Evolutionary conservation across 23 red algal genomes (phyloP), one percentile per base, ranked within the genome.

Genomic region (Gracilaria gracilis): DNA sequence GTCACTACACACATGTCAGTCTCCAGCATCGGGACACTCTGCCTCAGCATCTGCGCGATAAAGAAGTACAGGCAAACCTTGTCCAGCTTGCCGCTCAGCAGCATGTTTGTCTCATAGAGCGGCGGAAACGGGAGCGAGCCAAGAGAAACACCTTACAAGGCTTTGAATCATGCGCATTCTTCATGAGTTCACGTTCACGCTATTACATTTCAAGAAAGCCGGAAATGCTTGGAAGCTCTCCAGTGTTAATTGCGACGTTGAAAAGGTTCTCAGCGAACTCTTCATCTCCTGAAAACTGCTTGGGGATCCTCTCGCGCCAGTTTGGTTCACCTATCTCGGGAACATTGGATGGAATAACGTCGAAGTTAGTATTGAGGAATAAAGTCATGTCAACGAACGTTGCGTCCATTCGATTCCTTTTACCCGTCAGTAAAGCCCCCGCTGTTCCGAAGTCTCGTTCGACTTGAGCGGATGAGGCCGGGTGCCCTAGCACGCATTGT

Each of bases 161-260:
- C 85, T 95, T 44, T 83, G 92, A n/a, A 38, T 73, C 23, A 76
- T 95, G 38, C 93, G 93, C 65, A 87, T 93, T 31, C 86, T 98
- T 38, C 81, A 92, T 15, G 96, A 98, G 62, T 55, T 98, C 83
- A 98, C 95, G 89, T 95, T 98, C n/a, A n/a, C n/a, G n/a, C n/a
- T n/a, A n/a, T n/a, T n/a, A n/a, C n/a, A n/a, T n/a, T n/a, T n/a
- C n/a, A n/a, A n/a, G n/a, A n/a, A n/a, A n/a, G n/a, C n/a, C n/a
- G n/a, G n/a, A n/a, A n/a, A n/a, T n/a, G n/a, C n/a, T n/a, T n/a
- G n/a, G n/a, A n/a, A n/a, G n/a, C n/a, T n/a, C n/a, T n/a, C n/a
- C n/a, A n/a, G n/a, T n/a, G n/a, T n/a, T n/a, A n/a, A 46, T 46
- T 46, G 42, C 42, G 11, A 7, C 42, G 42, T 46, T 4, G 5